Evolutionary conservation across 75 land plant genomes (phyloP).

Genomic region (Cupressus sempervirens): DNA sequence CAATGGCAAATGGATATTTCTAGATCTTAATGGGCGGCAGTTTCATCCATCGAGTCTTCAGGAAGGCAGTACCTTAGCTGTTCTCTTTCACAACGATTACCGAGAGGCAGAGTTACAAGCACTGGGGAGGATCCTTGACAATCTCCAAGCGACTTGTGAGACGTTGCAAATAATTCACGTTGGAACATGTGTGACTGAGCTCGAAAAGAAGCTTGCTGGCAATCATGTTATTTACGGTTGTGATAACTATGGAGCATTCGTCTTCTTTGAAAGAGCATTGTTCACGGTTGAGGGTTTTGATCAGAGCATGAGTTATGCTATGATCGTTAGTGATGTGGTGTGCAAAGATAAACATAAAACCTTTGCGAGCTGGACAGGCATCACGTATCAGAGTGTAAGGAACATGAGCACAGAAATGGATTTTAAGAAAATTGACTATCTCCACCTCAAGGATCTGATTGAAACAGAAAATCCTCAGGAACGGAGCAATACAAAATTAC

Average conservation of each 20-base stretch:
- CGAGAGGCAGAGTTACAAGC: neutral
- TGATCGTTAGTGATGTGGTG: neutral
- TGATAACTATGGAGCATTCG: neutral
- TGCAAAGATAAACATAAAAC: neutral
- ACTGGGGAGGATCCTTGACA: neutral
- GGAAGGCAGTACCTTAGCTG: neutral
- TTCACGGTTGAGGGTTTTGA: neutral
- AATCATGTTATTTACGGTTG: neutral
- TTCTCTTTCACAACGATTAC: neutral
- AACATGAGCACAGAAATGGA: too few species aligned
- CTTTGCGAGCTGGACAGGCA: neutral
- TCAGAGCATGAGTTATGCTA: neutral
- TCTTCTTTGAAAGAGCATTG: neutral
- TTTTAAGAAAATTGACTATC: too few species aligned
- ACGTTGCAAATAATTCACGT: neutral
- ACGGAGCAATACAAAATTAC: neutral
- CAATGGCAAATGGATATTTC: neutral
- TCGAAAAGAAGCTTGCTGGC: neutral
- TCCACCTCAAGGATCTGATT: too few species aligned
- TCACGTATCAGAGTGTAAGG: neutral
- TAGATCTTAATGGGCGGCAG: neutral
- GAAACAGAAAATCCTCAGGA: too few species aligned
- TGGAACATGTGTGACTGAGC: neutral
- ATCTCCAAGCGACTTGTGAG: neutral
- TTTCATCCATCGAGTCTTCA: neutral